A percentile compares a stretch with the other conserved stretches of the same genome.
Evolutionary conservation across 495 filamentous ascomycete species (phyloP).

Genomic region (Daldinia concentrica): DNA sequence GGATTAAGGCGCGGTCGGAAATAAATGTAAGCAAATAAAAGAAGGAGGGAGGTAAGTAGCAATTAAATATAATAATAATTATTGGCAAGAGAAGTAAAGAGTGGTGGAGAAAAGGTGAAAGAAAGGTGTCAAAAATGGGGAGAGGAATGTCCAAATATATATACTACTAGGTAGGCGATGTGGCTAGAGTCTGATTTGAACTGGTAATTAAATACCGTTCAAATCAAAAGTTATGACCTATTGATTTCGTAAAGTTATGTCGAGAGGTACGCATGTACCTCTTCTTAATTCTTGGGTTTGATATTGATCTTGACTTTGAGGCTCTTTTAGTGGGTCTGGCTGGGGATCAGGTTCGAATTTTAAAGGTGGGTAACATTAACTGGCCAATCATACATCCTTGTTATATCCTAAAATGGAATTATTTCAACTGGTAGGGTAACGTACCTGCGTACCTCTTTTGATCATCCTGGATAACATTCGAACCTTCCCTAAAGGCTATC

Average conservation of each 20-base stretch:
- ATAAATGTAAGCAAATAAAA: too few relatives aligned
- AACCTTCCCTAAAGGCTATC: neutral
- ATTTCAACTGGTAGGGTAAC: neutral
- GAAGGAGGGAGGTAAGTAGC: too few relatives aligned
- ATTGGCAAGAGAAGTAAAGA: too few relatives aligned
- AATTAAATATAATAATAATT: too few relatives aligned
- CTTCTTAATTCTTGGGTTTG: neutral
- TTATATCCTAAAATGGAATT: slow-evolving; percentile 24
- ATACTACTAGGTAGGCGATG: neutral
- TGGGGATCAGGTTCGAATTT: neutral
- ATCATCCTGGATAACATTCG: neutral
- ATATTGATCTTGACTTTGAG: slow-evolving; percentile 21
- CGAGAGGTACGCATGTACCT: neutral
- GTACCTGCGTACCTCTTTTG: slow-evolving; percentile 11
- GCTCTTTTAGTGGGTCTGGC: slow-evolving; percentile 17
- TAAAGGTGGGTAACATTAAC: neutral
- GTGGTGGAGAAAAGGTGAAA: neutral
- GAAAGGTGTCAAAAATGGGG: neutral
- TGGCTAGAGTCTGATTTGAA: neutral
- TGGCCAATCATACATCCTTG: slow-evolving; percentile 14
- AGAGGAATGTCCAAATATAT: neutral
- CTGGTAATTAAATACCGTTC: neutral
- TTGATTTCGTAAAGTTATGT: neutral
- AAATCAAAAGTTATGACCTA: neutral
- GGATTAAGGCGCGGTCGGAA: too few relatives aligned